Evolutionary conservation across 306 rosid species (phyloP).

Genomic region (Trifolium subterraneum): DNA sequence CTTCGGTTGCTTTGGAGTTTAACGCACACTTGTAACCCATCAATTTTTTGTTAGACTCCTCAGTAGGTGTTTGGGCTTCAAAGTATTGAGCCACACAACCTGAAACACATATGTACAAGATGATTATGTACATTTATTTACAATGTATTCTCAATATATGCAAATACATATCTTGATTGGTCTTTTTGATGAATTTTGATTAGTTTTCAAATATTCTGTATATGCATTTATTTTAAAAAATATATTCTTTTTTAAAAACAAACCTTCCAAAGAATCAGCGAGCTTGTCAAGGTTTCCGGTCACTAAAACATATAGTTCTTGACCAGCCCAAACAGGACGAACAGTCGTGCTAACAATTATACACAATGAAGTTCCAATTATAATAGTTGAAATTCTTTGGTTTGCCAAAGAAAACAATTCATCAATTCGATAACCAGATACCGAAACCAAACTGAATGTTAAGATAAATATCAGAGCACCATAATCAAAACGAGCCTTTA

Average conservation of each 20-base stretch:
- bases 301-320: conserved; percentile 62
- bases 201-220: no score
- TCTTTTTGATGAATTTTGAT: neutral
- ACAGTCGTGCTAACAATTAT: conserved; percentile 55
- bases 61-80: conserved; percentile 23
- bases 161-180: no score
- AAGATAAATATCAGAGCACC: conserved; percentile 82
- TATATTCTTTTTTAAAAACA: neutral
- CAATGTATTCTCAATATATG: neutral
- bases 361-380: conserved; percentile 73
- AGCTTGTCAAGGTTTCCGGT: conserved; percentile 74
- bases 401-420: conserved; percentile 58
- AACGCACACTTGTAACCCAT: conserved; percentile 73
- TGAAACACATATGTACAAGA: conserved; percentile 33
- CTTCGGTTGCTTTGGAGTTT: conserved; percentile 71
- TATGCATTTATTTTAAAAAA: neutral
- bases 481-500: conserved; percentile 83
- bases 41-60: conserved; percentile 47
- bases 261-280: conserved; percentile 71
- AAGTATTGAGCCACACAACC: conserved; percentile 65
- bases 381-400: conserved; percentile 64
- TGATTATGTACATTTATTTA: neutral
- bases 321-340: conserved; percentile 93
- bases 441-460: conserved; percentile 78
- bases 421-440: conserved; percentile 71